Evolutionary conservation across 169 alveolate species (phyloP).

Genomic region (Neospora caninum): DNA sequence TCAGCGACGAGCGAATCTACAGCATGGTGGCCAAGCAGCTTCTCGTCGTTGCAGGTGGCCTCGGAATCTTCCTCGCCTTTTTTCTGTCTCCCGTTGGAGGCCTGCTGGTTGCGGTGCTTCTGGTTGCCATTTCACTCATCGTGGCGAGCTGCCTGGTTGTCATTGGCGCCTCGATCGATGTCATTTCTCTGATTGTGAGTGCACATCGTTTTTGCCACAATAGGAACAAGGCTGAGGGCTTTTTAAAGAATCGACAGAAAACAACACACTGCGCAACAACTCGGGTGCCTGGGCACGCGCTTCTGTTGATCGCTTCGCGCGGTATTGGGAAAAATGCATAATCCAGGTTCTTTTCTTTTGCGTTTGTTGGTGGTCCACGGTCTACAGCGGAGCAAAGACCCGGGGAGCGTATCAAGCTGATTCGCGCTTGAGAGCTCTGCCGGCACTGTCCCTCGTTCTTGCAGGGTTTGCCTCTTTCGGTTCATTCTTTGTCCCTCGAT

Average conservation of each 20-base stretch:
- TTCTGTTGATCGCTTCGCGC: no score
- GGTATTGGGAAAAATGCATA: no score
- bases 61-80: neutral
- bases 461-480: no score
- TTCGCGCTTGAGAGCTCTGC: no score
- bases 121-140: neutral
- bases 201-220: neutral
- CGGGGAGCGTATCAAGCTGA: no score
- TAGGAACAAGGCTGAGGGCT: neutral
- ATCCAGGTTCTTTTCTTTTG: no score
- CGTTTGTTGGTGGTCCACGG: no score
- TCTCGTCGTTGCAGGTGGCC: neutral
- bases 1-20: neutral
- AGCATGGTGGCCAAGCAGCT: neutral
- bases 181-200: neutral
- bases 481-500: no score
- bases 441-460: no score
- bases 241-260: no score
- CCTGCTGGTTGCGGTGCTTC: neutral
- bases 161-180: neutral
- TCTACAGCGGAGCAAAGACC: no score
- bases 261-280: neutral
- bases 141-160: neutral
- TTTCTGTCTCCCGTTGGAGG: neutral
- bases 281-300: no score